Conservation (phyloP, 2,329 filamentous ascomycete species). For the Arthrobotrys conoides region DNA sequence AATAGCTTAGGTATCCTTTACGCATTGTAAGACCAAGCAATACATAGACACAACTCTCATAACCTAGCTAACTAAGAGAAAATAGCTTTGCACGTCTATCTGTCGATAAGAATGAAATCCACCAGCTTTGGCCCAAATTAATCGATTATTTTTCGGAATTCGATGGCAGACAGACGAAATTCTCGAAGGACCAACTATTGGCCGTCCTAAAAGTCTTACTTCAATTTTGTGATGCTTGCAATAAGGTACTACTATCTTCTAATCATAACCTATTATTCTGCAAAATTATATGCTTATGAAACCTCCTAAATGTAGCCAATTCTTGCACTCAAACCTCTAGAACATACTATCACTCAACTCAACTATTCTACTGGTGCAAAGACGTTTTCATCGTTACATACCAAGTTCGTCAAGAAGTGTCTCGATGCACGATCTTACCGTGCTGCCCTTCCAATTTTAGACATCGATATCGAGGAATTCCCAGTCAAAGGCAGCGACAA, state of each 20-base stretch:
- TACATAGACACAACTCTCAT: conserved; percentile 17
- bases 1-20: conserved; percentile 64
- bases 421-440: conserved; percentile 64
- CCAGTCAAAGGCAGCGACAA: conserved; percentile 62
- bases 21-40: conserved; percentile 61
- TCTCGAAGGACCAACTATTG: conserved; percentile 70
- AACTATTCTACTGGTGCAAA: conserved; percentile 62
- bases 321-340: conserved; percentile 63
- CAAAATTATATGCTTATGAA: conserved; percentile 14
- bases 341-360: conserved; percentile 64
- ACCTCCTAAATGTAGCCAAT: conserved; percentile 61
- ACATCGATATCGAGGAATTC: conserved; percentile 64
- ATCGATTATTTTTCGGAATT: conserved; percentile 66
- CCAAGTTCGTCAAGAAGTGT: conserved; percentile 64
- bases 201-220: conserved; percentile 68
- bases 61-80: conserved; percentile 46
- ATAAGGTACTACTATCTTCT: conserved; percentile 58
- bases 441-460: conserved; percentile 63
- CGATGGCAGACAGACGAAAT: conserved; percentile 72
- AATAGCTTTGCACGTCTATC: conserved; percentile 43
- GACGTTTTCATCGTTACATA: conserved; percentile 64
- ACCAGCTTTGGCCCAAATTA: conserved; percentile 61
- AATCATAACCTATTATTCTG: not conserved
- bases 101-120: conserved; percentile 50
- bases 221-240: conserved; percentile 61